phyloP scores from a whole-genome alignment of 148 eudicot genomes.

The Selenicereus undatus region DNA sequence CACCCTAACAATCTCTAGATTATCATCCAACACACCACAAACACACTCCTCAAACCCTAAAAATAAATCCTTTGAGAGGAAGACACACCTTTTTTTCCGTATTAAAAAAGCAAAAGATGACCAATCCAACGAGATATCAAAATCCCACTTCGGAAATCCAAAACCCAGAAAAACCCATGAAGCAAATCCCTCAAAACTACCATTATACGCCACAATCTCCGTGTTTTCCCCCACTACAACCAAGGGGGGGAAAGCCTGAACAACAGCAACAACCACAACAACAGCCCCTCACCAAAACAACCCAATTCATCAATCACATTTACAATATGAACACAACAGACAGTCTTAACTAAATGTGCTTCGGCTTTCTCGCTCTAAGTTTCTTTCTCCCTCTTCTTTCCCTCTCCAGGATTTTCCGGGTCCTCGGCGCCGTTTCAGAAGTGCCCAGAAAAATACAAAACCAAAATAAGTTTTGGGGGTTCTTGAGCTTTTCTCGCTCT shows the following conservation, averaged over 20 bases:
- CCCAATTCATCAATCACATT: slow-evolving; percentile 18
- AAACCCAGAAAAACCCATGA: slow-evolving; percentile 62
- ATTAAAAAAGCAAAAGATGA: slow-evolving; percentile 19
- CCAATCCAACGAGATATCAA: slow-evolving; percentile 22
- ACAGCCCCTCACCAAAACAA: background rate
- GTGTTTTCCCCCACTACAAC: background rate
- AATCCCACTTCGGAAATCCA: slow-evolving; percentile 54
- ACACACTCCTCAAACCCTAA: slow-evolving; percentile 17
- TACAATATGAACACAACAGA: slow-evolving; percentile 11
- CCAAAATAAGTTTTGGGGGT: slow-evolving; percentile 3
- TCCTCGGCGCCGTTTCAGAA: slow-evolving; percentile 24
- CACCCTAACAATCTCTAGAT: slow-evolving; percentile 24
- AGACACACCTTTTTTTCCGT: slow-evolving; percentile 8
- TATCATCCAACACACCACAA: slow-evolving; percentile 9
- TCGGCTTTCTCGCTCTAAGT: background rate
- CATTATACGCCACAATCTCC: slow-evolving; percentile 46
- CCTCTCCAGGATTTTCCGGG: slow-evolving; percentile 20
- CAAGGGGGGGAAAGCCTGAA: background rate
- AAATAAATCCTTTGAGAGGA: slow-evolving; percentile 1
- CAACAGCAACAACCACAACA: background rate
- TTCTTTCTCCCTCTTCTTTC: background rate
- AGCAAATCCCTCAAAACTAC: slow-evolving; percentile 45
- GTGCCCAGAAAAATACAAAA: background rate
- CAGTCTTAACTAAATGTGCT: background rate
- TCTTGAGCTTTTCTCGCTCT: background rate